phyloP scores from a whole-genome alignment of 2,329 filamentous ascomycete species.

The Lachnellula suecica region DNA sequence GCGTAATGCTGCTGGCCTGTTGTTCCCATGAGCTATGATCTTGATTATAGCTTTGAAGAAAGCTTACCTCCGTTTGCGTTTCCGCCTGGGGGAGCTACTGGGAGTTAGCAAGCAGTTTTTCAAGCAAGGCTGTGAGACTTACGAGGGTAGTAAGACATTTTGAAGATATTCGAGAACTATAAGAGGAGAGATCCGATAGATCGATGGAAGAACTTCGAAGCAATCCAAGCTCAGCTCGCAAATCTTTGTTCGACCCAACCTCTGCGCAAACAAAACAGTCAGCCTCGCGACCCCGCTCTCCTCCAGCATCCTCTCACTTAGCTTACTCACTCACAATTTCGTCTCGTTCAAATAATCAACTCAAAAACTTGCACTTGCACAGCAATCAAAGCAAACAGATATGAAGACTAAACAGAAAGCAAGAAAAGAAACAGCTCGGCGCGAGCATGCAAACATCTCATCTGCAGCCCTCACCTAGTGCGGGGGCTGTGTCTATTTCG shows the following conservation, averaged over 20 bases:
- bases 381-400: background rate
- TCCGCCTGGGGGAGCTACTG: conserved; percentile 29
- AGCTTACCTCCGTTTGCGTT: conserved; percentile 25
- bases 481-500: conserved; percentile 27
- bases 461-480: conserved; percentile 3
- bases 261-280: background rate
- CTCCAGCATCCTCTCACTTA: background rate
- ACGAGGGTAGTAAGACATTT: conserved; percentile 35
- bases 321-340: too few relatives aligned
- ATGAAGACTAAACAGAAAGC: background rate
- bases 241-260: background rate
- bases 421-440: background rate
- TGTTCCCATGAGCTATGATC: conserved; percentile 4
- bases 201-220: conserved; percentile 1
- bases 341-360: background rate
- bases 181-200: background rate
- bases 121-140: conserved; percentile 18
- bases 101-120: conserved; percentile 18
- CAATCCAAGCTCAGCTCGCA: conserved; percentile 3
- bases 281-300: conserved; percentile 13
- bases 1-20: conserved; percentile 27
- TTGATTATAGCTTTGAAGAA: background rate
- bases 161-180: conserved; percentile 6
- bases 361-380: background rate
- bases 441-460: conserved; percentile 3